Evolutionary conservation across 805 yeast species (phyloP).

Genomic region (Lipomyces yamadae): DNA sequence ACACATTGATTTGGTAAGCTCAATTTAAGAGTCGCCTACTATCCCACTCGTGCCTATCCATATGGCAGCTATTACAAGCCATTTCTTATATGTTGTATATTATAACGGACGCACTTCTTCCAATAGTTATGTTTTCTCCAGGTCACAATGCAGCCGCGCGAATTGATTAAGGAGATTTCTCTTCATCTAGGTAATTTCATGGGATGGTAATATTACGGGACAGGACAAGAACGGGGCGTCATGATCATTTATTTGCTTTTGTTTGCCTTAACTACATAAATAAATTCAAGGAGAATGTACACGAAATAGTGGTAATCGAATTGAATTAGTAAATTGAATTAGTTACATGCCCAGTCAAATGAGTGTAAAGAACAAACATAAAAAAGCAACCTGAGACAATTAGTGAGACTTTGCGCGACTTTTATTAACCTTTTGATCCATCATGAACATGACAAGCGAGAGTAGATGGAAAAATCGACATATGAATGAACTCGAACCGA

Average conservation of each 20-base stretch:
- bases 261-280: neutral
- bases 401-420: neutral
- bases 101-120: neutral
- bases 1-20: constrained; percentile 28
- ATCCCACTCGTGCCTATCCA: neutral
- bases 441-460: neutral
- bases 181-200: neutral
- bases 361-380: neutral
- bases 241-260: neutral
- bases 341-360: neutral
- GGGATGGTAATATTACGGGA: neutral
- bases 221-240: constrained; percentile 1
- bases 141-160: neutral
- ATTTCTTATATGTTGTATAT: neutral
- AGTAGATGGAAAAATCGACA: too few species aligned
- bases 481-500: too few species aligned
- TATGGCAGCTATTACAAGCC: neutral
- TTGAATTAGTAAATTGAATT: neutral
- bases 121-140: neutral
- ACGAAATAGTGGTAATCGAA: neutral
- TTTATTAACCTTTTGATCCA: neutral
- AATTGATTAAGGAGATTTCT: neutral
- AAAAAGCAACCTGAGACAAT: neutral
- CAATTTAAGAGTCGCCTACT: neutral
- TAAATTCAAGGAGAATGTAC: neutral